Evolutionary conservation across 306 rosid species (phyloP).

Genomic region (Corylus americana): DNA sequence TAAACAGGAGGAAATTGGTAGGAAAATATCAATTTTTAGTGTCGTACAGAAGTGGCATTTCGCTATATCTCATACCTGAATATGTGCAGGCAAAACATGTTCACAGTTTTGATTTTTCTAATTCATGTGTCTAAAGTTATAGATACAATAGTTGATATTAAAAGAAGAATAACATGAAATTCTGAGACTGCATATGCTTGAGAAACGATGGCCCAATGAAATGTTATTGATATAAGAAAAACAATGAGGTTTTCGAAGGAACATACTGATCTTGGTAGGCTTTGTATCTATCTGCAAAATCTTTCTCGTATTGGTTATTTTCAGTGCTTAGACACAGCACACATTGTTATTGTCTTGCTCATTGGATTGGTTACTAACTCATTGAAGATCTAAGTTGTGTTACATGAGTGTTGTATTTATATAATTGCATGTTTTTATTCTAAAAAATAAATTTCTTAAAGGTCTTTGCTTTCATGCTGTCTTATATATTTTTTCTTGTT

Average conservation of each 20-base stretch:
- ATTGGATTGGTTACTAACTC: background rate
- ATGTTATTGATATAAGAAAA: background rate
- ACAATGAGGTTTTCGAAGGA: background rate
- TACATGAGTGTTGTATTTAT: conserved; percentile 6
- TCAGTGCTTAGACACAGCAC: conserved; percentile 5
- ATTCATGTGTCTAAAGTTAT: background rate
- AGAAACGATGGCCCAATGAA: background rate
- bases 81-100: background rate
- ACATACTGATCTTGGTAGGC: background rate
- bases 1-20: conserved; percentile 62
- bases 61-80: background rate
- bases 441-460: conserved; percentile 4
- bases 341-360: background rate
- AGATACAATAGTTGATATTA: background rate
- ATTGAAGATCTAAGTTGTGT: conserved; percentile 19
- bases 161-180: background rate
- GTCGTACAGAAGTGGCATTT: background rate
- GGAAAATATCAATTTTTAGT: conserved; percentile 1
- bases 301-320: conserved; percentile 12
- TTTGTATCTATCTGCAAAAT: background rate
- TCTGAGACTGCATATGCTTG: background rate
- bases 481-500: conserved; percentile 25
- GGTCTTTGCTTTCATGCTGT: conserved; percentile 21
- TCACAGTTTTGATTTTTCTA: background rate
- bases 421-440: conserved; percentile 13